A percentile compares a stretch with the other conserved stretches of the same genome.
phyloP scores from a whole-genome alignment of 352 stramenopile species.

The Globisporangium viniferum region DNA sequence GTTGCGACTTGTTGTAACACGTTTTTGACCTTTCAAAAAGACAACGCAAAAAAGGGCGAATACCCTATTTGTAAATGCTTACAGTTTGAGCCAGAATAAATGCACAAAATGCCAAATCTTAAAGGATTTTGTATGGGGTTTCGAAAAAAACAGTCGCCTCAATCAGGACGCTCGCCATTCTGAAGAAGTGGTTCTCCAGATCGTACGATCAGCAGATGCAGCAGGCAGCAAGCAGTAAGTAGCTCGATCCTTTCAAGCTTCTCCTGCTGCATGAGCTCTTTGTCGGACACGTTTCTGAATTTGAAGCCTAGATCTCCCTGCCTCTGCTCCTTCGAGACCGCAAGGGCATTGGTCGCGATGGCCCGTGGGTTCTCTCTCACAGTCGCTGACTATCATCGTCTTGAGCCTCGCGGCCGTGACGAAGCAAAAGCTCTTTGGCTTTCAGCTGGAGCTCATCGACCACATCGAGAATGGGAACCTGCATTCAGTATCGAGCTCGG shows the following conservation, averaged over 20 bases:
- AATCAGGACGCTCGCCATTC: too few relatives aligned
- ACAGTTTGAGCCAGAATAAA: too few relatives aligned
- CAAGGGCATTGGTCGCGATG: constrained; percentile 54
- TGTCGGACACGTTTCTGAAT: constrained; percentile 21
- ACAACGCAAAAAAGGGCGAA: too few relatives aligned
- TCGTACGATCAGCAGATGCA: too few relatives aligned
- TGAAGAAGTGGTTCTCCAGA: too few relatives aligned
- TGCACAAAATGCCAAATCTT: too few relatives aligned
- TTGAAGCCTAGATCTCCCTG: constrained; percentile 42
- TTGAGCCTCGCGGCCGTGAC: constrained; percentile 36
- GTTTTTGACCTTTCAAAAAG: too few relatives aligned
- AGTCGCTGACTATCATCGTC: constrained; percentile 38
- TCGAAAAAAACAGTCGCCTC: too few relatives aligned
- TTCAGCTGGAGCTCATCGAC: constrained; percentile 61
- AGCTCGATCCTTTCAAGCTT: constrained; percentile 52
- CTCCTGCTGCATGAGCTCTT: constrained; percentile 57
- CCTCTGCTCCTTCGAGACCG: constrained; percentile 64
- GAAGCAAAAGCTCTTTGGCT: constrained; percentile 62
- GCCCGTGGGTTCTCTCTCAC: constrained; percentile 59
- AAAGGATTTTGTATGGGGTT: too few relatives aligned
- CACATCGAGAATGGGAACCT: constrained; percentile 61
- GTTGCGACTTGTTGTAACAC: not conserved
- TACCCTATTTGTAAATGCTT: too few relatives aligned
- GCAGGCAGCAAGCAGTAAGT: constrained; percentile 10
- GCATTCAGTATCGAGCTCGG: constrained; percentile 68